A percentile compares a stretch with the other conserved stretches of the same genome.
phyloP scores from a whole-genome alignment of 495 filamentous ascomycete species.

The Aspergillus sclerotiicarbonarius region DNA sequence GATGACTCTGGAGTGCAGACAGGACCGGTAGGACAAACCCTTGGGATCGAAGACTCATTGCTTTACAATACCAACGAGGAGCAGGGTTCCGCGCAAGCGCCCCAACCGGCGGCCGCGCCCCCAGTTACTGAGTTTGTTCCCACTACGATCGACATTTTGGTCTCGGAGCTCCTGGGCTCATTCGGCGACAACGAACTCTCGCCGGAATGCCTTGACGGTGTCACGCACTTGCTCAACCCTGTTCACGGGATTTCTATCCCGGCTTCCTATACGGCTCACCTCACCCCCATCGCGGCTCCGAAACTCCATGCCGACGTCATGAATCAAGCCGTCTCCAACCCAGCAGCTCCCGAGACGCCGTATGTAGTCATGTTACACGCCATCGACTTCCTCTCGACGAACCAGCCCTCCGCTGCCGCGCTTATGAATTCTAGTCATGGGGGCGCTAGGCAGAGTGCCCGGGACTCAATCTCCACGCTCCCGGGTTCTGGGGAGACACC shows the following conservation, averaged over 20 bases:
- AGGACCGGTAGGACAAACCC: slow-evolving; percentile 30
- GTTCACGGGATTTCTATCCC: slow-evolving; percentile 90
- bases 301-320: slow-evolving; percentile 78
- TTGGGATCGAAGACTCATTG: slow-evolving; percentile 33
- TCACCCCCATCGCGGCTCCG: slow-evolving; percentile 88
- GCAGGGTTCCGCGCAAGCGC: slow-evolving; percentile 1
- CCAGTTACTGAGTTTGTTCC: slow-evolving; percentile 22
- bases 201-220: slow-evolving; percentile 85
- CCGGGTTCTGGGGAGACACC: slow-evolving; percentile 31
- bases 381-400: slow-evolving; percentile 70
- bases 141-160: slow-evolving; percentile 82
- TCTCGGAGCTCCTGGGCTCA: slow-evolving; percentile 91
- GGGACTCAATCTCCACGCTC: slow-evolving; percentile 31
- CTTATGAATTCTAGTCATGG: slow-evolving; percentile 15
- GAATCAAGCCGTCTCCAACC: slow-evolving; percentile 56
- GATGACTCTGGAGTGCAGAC: background rate
- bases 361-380: slow-evolving; percentile 93
- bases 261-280: slow-evolving; percentile 82
- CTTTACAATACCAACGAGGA: slow-evolving; percentile 27
- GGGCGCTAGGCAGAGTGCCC: slow-evolving; percentile 14
- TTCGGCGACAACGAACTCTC: slow-evolving; percentile 91
- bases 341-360: slow-evolving; percentile 73
- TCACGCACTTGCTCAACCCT: slow-evolving; percentile 78
- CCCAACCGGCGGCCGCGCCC: background rate
- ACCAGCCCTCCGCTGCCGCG: slow-evolving; percentile 23